Evolutionary conservation across 139 green algal species (phyloP).

Genomic region (Closterium sp.): DNA sequence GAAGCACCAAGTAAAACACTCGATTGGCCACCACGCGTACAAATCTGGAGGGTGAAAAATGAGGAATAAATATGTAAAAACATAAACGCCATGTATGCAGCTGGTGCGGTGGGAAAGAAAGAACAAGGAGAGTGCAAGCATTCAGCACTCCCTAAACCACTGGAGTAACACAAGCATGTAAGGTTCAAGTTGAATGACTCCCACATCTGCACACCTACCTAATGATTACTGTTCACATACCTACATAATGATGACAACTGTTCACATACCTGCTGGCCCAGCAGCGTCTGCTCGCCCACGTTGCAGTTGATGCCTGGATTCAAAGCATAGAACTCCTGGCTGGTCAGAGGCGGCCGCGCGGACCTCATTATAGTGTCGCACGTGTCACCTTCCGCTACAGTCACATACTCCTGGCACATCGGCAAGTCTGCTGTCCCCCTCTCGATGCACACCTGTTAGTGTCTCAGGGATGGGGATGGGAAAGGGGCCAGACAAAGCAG

Average conservation of each 20-base stretch:
- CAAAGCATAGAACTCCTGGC: not conserved
- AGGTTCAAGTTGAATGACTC: too few species aligned
- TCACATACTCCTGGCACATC: not conserved
- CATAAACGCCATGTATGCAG: too few species aligned
- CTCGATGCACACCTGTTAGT: not conserved
- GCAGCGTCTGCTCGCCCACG: not conserved
- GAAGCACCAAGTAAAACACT: not conserved
- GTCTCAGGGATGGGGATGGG: not conserved
- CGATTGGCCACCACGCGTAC: not conserved
- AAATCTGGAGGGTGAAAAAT: not conserved
- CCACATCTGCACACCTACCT: too few species aligned
- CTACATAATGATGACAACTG: too few species aligned
- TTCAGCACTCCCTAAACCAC: not conserved
- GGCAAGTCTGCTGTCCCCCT: not conserved
- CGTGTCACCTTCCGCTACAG: not conserved
- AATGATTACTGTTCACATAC: too few species aligned
- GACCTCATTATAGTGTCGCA: not conserved
- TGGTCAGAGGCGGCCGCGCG: not conserved
- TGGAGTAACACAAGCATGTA: not conserved
- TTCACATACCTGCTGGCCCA: not conserved
- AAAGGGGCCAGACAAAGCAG: not conserved
- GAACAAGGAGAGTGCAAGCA: not conserved
- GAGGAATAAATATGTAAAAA: not conserved
- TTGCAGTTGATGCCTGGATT: not conserved
- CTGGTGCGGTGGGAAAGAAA: not conserved